Percentiles rank a stretch among this genome's conserved stretches.
phyloP scores from a whole-genome alignment of 2,329 filamentous ascomycete genomes.

The Thielaviopsis populi region DNA sequence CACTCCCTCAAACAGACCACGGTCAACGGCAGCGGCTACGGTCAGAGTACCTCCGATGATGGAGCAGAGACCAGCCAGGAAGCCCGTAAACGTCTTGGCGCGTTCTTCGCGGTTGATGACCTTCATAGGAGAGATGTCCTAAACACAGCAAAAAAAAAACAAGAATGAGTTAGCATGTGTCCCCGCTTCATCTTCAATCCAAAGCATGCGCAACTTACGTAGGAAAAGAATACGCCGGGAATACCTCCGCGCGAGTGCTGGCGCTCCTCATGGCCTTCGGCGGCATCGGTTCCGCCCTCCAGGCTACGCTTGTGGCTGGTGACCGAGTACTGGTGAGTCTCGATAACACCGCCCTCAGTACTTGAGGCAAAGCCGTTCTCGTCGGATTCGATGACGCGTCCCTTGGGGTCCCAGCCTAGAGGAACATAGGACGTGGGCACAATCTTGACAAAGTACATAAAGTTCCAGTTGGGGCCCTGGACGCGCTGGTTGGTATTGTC shows the following conservation, averaged over 20 bases:
- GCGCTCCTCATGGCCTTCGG: conserved; percentile 83
- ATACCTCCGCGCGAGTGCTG: conserved; percentile 83
- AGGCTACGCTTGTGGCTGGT: conserved; percentile 91
- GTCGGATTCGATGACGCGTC: conserved; percentile 30
- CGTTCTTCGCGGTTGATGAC: conserved; percentile 92
- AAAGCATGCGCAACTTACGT: conserved; percentile 44
- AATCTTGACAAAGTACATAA: conserved; percentile 99
- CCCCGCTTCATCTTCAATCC: background rate
- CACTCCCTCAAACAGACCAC: conserved; percentile 78
- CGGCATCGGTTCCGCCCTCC: conserved; percentile 64
- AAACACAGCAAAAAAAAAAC: background rate
- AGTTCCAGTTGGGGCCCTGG: conserved; percentile 76
- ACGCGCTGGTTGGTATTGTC: conserved; percentile 67
- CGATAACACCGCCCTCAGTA: conserved; percentile 60
- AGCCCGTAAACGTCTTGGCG: conserved; percentile 77
- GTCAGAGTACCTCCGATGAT: conserved; percentile 91
- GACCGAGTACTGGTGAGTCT: conserved; percentile 96
- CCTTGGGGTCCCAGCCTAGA: conserved; percentile 64
- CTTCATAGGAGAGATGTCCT: conserved; percentile 99
- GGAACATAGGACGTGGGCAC: conserved; percentile 91
- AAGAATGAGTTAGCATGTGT: background rate
- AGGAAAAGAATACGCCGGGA: conserved; percentile 96
- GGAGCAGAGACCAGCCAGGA: conserved; percentile 86
- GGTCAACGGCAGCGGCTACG: conserved; percentile 83
- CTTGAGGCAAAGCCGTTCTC: conserved; percentile 56